Conservation (phyloP, 202 grass and related monocot species). For the Sporobolus alterniflorus region DNA sequence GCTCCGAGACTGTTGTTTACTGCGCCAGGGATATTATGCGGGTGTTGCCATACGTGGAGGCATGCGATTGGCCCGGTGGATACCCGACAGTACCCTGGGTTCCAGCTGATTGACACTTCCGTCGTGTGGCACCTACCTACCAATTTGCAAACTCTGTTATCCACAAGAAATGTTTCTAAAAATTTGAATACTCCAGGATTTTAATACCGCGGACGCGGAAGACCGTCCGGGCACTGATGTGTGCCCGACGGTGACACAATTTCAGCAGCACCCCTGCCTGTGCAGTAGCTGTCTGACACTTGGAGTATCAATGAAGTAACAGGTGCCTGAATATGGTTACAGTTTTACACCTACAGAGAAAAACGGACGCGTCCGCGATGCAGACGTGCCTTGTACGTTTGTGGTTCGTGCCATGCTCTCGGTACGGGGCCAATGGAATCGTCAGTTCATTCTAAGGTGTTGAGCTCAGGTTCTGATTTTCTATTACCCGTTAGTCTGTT, state of each 20-base stretch:
- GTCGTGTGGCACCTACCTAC: background rate
- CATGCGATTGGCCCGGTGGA: conserved; percentile 23
- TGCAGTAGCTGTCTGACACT: background rate
- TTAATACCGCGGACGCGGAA: conserved; percentile 12
- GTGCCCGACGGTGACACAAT: background rate
- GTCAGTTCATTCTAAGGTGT: background rate
- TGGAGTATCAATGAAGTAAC: background rate
- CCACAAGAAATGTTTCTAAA: background rate
- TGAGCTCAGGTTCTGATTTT: background rate
- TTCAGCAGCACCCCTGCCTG: conserved; percentile 17
- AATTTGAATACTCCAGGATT: background rate
- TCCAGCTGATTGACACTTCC: conserved; percentile 27
- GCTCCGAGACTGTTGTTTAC: conserved; percentile 17
- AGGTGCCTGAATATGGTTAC: background rate
- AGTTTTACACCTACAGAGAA: background rate
- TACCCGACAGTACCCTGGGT: conserved; percentile 20
- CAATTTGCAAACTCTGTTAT: background rate
- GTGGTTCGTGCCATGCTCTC: background rate
- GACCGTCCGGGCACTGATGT: background rate
- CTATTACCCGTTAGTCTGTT: background rate
- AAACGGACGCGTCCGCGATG: background rate
- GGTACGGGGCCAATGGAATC: background rate
- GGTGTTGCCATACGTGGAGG: conserved; percentile 37
- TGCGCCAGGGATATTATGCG: background rate
- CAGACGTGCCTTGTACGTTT: background rate